Evolutionary conservation across 129 eudicot genomes (phyloP), one percentile per base, ranked within the genome.

Genomic region (Flaveria sonorensis): DNA sequence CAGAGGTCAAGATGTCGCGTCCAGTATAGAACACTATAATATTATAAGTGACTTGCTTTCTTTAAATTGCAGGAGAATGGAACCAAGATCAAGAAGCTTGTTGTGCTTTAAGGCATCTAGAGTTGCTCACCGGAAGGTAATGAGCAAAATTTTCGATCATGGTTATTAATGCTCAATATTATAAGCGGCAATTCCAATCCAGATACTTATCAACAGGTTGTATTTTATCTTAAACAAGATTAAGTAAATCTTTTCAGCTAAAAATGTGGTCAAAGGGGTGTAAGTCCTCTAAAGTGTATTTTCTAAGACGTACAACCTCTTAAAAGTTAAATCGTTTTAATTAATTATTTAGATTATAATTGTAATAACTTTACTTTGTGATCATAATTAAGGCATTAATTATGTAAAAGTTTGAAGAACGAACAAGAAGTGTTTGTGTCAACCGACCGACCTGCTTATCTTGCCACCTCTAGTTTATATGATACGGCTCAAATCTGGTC

Each of bases 71-170:
- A 93, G 98, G 87, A 87, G 88, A 86, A 66, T 89, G 77, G 98
- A 93, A 77, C 85, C 97, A 42, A 93, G 93, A 81, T 90, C 98
- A 40, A 93, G 98, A 83, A 84, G 81, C 82, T 84, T 90, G 92
- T 91, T 93, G 65, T 93, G 98, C 73, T 93, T 96, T 93, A 93
- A 79, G 68, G 82, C 93, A 72, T 80, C 93, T 62, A 85, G 82
- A 80, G 81, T 80, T 52, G 71, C 88, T 20, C 91, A 84, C 48
- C 83, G 84, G 74, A 90, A 87, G 98, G 98, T 93, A 85, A 79
- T 16, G 51, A 57, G 4, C 39, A 20, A 42, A 46, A 47, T 42
- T 77, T 40, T n/a, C 1, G 0, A 18, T 51, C 43, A 6, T 18
- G 14, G 19, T 30, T 71, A 39, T 26, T 56, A 11, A 68, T 70